phyloP scores from a whole-genome alignment of 176 grass and related monocot genomes.

The Triticum dicoccoides region DNA sequence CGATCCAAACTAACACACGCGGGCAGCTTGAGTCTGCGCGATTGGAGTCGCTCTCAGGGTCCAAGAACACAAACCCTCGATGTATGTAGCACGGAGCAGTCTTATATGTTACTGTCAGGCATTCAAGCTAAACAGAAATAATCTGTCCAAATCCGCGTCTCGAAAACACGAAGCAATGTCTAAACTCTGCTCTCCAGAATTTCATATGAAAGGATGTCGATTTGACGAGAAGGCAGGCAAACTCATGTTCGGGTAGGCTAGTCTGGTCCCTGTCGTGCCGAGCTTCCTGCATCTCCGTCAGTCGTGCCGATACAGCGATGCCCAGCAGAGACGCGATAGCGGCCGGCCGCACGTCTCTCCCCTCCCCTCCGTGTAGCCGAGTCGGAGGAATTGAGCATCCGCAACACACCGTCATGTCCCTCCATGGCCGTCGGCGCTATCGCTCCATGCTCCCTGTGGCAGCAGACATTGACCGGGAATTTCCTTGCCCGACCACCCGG shows the following conservation, averaged over 20 bases:
- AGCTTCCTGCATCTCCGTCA: neutral
- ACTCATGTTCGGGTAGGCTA: neutral
- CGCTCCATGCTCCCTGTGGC: neutral
- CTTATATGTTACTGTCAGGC: neutral
- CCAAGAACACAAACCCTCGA: too few species aligned
- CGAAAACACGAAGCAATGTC: neutral
- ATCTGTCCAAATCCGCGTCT: neutral
- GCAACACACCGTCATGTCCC: neutral
- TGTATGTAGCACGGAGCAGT: too few species aligned
- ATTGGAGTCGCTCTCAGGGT: too few species aligned
- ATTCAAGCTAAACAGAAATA: too few species aligned
- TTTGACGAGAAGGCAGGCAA: neutral
- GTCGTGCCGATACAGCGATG: neutral
- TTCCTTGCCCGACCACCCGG: constrained; percentile 4
- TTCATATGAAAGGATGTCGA: neutral
- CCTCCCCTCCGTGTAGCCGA: neutral
- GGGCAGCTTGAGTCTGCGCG: too few species aligned
- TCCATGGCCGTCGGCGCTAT: neutral
- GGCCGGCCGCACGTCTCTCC: neutral
- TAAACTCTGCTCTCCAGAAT: neutral
- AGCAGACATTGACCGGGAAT: neutral
- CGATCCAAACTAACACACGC: too few species aligned
- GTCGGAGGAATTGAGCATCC: neutral
- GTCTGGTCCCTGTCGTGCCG: neutral
- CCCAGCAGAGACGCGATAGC: neutral